These are phyloP conservation scores for Aspergillus novofumigatus DNA, from an alignment of 2,329 filamentous ascomycete genomes.

Conservation along the genomic window DNA sequence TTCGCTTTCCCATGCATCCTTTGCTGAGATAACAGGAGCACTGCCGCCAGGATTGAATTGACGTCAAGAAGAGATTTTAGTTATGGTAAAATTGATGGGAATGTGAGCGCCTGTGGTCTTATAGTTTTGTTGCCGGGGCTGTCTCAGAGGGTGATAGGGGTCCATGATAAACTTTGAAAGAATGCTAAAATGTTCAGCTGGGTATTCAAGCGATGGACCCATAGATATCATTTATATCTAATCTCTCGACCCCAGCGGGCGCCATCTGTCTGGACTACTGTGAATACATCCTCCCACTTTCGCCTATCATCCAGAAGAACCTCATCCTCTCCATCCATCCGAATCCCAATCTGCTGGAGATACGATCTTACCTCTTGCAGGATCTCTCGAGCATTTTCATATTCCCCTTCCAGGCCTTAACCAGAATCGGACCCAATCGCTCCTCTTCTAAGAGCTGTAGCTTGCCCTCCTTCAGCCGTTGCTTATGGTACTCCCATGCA, in stretches of 20 bases:
- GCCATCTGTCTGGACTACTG: not conserved
- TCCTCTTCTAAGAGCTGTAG: constrained; percentile 4
- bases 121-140: no score
- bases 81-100: no score
- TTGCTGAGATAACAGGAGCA: no score
- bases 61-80: no score
- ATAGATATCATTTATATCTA: constrained; percentile 1
- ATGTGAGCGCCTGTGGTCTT: no score
- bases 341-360: constrained; percentile 4
- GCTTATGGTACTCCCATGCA: not conserved
- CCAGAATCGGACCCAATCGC: constrained; percentile 1
- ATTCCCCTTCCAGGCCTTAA: constrained; percentile 7
- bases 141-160: no score
- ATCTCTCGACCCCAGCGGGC: constrained; percentile 1
- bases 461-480: constrained; percentile 4
- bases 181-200: not conserved
- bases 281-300: constrained; percentile 1
- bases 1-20: no score
- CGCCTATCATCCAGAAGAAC: constrained; percentile 4
- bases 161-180: no score
- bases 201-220: not conserved
- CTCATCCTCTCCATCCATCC: constrained; percentile 1
- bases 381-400: constrained; percentile 7
- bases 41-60: no score
- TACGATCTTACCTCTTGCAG: constrained; percentile 3